phyloP scores from a whole-genome alignment of 2,329 filamentous ascomycete species.

The Colletotrichum graminicola region DNA sequence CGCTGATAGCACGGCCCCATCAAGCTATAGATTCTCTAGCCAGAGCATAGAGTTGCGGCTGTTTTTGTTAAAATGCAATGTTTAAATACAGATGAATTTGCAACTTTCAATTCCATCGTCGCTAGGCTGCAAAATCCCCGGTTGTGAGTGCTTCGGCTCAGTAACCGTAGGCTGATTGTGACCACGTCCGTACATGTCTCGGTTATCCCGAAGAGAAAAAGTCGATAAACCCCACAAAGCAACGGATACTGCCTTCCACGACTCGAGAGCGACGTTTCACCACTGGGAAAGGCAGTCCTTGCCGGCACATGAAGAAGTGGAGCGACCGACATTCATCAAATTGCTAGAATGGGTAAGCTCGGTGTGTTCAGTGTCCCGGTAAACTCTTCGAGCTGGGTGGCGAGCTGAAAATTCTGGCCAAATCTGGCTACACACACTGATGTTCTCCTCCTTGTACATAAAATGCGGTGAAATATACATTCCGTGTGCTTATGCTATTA shows the following conservation, averaged over 20 bases:
- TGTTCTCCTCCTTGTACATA: not conserved
- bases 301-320: not conserved
- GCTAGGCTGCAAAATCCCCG: not conserved
- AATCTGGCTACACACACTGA: not conserved
- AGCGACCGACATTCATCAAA: not conserved
- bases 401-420: not conserved
- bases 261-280: not conserved
- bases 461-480: not conserved
- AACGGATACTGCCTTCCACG: no score
- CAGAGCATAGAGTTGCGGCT: not conserved
- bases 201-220: not conserved
- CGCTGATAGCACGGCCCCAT: not conserved
- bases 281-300: not conserved
- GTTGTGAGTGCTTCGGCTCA: not conserved
- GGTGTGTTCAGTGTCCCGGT: not conserved
- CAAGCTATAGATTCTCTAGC: not conserved
- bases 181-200: not conserved
- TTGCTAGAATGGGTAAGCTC: not conserved
- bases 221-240: no score
- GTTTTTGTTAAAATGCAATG: no score
- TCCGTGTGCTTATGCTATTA: not conserved
- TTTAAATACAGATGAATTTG: fast-evolving
- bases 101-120: not conserved
- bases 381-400: no score
- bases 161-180: not conserved